Evolutionary conservation across 768 basidiomycete species (phyloP).

Genomic region (Trametes punicea): DNA sequence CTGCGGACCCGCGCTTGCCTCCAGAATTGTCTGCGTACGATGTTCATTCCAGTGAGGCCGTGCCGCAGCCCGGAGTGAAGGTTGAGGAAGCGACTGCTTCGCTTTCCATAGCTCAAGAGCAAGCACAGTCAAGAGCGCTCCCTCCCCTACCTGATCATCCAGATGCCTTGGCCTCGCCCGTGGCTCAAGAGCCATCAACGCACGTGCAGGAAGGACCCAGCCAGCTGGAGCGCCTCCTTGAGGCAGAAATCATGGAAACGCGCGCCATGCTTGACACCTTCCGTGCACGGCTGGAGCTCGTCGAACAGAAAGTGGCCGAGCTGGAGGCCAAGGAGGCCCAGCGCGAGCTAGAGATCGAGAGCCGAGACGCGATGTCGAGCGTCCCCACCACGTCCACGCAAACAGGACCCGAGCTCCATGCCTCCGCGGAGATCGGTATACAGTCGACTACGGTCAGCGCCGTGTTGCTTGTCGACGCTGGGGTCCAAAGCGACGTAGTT

Average conservation of each 20-base stretch:
- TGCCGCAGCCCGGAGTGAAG: not conserved
- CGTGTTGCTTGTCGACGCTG: not conserved
- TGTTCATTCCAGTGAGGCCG: not conserved
- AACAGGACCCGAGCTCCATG: not conserved
- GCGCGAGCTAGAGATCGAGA: conserved; percentile 7
- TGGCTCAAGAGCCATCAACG: not conserved
- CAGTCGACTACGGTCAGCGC: conserved; percentile 2
- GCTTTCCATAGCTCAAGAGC: not conserved
- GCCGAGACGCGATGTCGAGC: not conserved
- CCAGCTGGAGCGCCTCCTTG: conserved; percentile 22
- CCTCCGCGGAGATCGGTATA: conserved; percentile 15
- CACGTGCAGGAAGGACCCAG: conserved; percentile 2
- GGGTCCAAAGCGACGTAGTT: conserved; percentile 3
- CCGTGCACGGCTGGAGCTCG: conserved; percentile 27
- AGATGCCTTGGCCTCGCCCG: not conserved
- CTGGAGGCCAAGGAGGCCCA: conserved; percentile 26
- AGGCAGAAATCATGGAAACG: conserved; percentile 24
- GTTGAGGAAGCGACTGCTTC: not conserved
- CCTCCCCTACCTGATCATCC: conserved; percentile 8
- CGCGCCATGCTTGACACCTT: conserved; percentile 29
- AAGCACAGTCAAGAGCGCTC: conserved; percentile 9
- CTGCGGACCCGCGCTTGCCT: not conserved
- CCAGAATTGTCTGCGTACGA: not conserved
- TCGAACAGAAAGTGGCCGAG: conserved; percentile 30
- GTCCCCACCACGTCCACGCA: not conserved